phyloP scores from a whole-genome alignment of 2,329 filamentous ascomycete genomes.

The Magnaporthales sp. region DNA sequence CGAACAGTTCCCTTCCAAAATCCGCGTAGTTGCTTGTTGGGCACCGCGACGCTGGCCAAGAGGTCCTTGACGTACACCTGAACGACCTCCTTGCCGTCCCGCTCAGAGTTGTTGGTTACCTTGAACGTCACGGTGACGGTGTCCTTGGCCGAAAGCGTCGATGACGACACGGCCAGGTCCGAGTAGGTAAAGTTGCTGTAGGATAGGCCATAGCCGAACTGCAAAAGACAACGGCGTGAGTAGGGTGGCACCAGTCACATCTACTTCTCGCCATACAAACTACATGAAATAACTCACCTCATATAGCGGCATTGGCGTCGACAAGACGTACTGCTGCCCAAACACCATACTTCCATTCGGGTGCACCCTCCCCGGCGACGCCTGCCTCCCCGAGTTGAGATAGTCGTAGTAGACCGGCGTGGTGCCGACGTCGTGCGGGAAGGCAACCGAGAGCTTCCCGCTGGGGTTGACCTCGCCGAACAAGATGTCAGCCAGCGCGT shows the following conservation, averaged over 20 bases:
- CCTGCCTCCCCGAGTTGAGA: slow-evolving; percentile 53
- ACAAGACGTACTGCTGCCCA: slow-evolving; percentile 56
- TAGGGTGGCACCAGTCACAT: neutral
- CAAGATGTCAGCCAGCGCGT: slow-evolving; percentile 57
- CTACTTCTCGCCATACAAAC: neutral
- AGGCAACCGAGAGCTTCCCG: slow-evolving; percentile 57
- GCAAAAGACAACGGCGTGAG: slow-evolving; percentile 8
- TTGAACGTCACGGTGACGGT: slow-evolving; percentile 50
- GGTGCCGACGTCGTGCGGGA: slow-evolving; percentile 59
- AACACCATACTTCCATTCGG: slow-evolving; percentile 54
- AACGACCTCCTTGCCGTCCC: slow-evolving; percentile 57
- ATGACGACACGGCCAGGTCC: slow-evolving; percentile 39
- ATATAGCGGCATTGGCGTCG: slow-evolving; percentile 51
- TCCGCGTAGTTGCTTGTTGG: slow-evolving; percentile 55
- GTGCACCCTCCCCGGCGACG: slow-evolving; percentile 41
- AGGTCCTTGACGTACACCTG: slow-evolving; percentile 60
- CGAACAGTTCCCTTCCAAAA: slow-evolving; percentile 57
- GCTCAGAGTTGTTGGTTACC: slow-evolving; percentile 48
- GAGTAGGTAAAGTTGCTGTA: slow-evolving; percentile 57
- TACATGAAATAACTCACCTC: slow-evolving; percentile 14
- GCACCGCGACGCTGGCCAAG: slow-evolving; percentile 52
- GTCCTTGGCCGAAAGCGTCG: slow-evolving; percentile 35
- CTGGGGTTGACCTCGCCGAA: slow-evolving; percentile 58
- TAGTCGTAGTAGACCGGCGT: slow-evolving; percentile 66
- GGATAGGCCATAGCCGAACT: slow-evolving; percentile 58